A percentile compares a stretch with the other conserved stretches of the same genome.
Evolutionary conservation across 2,329 filamentous ascomycete species (phyloP).

Genomic region (Albifimbria verrucaria): DNA sequence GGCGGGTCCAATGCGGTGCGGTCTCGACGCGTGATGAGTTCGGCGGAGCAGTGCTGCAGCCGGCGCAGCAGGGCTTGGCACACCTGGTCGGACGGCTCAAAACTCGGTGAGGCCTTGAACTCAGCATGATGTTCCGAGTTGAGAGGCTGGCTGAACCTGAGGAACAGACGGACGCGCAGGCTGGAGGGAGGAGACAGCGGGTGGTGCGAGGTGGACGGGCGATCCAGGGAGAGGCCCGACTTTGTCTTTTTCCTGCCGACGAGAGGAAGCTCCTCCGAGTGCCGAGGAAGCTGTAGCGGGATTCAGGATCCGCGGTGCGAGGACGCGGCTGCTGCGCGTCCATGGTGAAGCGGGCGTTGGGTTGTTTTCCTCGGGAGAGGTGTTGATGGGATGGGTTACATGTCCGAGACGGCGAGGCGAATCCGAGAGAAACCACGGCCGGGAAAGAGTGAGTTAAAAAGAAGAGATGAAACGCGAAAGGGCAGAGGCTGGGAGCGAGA

Average conservation of each 20-base stretch:
- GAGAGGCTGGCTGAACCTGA: constrained; percentile 43
- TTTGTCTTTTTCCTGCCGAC: constrained; percentile 21
- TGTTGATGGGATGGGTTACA: background rate
- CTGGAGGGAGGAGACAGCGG: constrained; percentile 9
- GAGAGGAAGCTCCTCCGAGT: constrained; percentile 27
- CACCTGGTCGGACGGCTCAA: constrained; percentile 42
- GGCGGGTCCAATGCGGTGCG: constrained; percentile 40
- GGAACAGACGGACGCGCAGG: constrained; percentile 40
- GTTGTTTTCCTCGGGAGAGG: background rate
- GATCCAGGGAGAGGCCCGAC: constrained; percentile 14
- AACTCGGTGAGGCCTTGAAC: constrained; percentile 43
- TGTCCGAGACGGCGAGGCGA: background rate
- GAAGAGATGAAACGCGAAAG: background rate
- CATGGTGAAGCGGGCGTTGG: no score
- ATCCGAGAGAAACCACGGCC: background rate
- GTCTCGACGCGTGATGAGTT: constrained; percentile 52
- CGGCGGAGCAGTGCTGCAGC: constrained; percentile 48
- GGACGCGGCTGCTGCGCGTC: constrained; percentile 12
- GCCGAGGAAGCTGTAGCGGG: constrained; percentile 14
- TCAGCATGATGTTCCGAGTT: constrained; percentile 40
- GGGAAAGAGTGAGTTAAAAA: background rate
- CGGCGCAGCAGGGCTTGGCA: constrained; percentile 47
- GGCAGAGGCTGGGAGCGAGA: background rate
- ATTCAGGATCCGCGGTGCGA: constrained; percentile 14
- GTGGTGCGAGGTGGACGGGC: constrained; percentile 13